Conservation (phyloP, 1,284 basidiomycete genomes). For the Xerocomus amazonicus region DNA sequence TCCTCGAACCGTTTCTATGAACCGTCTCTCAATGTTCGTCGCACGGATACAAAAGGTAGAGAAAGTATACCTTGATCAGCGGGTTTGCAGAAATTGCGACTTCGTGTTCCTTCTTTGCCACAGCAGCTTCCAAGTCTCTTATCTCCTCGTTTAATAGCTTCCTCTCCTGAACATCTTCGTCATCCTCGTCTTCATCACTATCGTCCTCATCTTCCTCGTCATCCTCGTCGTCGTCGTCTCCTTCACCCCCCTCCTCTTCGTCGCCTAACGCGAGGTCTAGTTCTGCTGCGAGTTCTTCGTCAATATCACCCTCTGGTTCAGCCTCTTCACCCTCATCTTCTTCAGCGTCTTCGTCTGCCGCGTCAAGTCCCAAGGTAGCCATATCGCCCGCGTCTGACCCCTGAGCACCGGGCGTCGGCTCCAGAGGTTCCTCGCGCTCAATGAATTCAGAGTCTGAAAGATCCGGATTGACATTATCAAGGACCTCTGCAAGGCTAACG, state of each 20-base stretch:
- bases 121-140: conserved; percentile 82
- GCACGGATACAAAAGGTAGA: neutral
- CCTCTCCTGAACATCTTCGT: conserved; percentile 68
- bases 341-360: conserved; percentile 58
- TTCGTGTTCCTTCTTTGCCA: conserved; percentile 82
- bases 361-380: conserved; percentile 50
- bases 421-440: conserved; percentile 60
- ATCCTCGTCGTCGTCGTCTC: conserved; percentile 59
- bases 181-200: conserved; percentile 69
- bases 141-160: conserved; percentile 88
- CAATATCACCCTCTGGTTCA: conserved; percentile 63
- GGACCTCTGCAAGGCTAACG: conserved; percentile 50
- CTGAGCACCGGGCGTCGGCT: conserved; percentile 56
- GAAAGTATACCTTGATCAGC: conserved; percentile 69
- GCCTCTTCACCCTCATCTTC: conserved; percentile 58
- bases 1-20: conserved; percentile 89
- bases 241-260: conserved; percentile 50
- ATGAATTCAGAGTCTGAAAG: conserved; percentile 83
- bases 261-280: conserved; percentile 67
- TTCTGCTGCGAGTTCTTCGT: conserved; percentile 74
- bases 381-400: conserved; percentile 63
- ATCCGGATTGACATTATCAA: conserved; percentile 83
- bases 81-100: conserved; percentile 86
- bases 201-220: conserved; percentile 69
- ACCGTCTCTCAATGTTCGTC: conserved; percentile 5